Evolutionary conservation across 768 basidiomycete species (phyloP), one percentile per base, ranked within the genome.

Genomic region (Xerocomellus chrysenteron): DNA sequence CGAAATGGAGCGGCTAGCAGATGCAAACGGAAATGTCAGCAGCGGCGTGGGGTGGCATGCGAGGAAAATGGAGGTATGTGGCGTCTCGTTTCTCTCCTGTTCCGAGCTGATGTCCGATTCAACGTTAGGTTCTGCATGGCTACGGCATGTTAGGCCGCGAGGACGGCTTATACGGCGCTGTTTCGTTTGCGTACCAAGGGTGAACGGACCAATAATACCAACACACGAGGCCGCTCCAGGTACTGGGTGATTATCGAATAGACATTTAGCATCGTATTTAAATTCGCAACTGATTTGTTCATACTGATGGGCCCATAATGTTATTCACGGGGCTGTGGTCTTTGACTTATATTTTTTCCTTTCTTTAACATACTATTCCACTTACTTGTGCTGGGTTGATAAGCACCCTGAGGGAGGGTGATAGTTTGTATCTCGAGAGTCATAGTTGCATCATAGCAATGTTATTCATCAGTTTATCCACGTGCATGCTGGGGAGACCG

Each of bases 11-110:
- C 79, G 81, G 50, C 75, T 97, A 21, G 85, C 91, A 11, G 79
- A 86, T 55, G 86, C 90, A 5, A 90, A 92, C 60, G 92, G 94
- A 10, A 91, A 92, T 65, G 92, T 96, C n/a, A 88, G 81, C 68
- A 92, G 88, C 65, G 90, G 88, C 4, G 83, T 96, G 6, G 96
- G 96, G 1, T 98, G 95, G 94, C 94, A 97, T 74, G 86, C 91
- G 21, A 76, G 95, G 55, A 99, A 99, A 76, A 94, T 97, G 92
- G 94, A 97, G 83, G 91, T 92, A 64, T 54, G 87, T 75, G n/a
- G 39, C n/a, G 26, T 58, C 47, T 17, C 5, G 4, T 48, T 58
- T 7, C 11, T 42, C 47, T 19, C 17, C 56, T 35, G 19, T 52
- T 28, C 28, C 26, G 13, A 17, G 32, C 35, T 56, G 36, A 62